Conservation (phyloP, 305 asterid genomes). For the Rubia peregrina region DNA sequence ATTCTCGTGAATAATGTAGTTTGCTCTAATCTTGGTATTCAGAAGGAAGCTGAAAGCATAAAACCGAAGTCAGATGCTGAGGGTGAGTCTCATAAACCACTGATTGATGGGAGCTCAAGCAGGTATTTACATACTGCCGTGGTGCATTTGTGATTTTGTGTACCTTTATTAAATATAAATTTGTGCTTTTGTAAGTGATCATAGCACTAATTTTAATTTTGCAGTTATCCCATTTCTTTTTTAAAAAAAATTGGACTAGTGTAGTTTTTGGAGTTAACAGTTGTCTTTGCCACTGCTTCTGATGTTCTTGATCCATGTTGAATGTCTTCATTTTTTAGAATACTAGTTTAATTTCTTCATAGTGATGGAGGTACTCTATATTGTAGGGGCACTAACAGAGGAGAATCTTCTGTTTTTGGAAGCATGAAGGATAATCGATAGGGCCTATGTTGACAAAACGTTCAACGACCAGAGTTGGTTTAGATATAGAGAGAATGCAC, state of each 20-base stretch:
- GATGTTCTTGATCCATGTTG: not conserved
- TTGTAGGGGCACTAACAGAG: slow-evolving; percentile 80
- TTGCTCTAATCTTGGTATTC: slow-evolving; percentile 17
- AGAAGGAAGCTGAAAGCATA: slow-evolving; percentile 66
- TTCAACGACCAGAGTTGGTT: slow-evolving; percentile 99
- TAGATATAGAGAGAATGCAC: slow-evolving; percentile 84
- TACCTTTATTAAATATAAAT: not conserved
- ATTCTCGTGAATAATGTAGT: not conserved
- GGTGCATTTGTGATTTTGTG: not conserved
- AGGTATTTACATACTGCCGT: slow-evolving; percentile 34
- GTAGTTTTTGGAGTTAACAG: too few species aligned
- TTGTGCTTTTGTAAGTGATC: slow-evolving; percentile 2
- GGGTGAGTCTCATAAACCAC: slow-evolving; percentile 32
- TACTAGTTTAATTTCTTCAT: not conserved
- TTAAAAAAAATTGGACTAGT: not conserved
- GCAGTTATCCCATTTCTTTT: not conserved
- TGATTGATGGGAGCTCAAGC: slow-evolving; percentile 66
- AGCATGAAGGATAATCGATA: slow-evolving; percentile 96
- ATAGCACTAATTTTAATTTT: too few species aligned
- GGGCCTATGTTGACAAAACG: slow-evolving; percentile 86
- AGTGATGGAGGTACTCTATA: not conserved
- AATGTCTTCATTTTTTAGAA: not conserved
- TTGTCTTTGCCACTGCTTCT: too few species aligned
- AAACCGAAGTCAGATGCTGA: slow-evolving; percentile 34
- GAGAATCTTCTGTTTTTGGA: slow-evolving; percentile 92